Conservation (phyloP, 2,329 filamentous ascomycete species). For the Sclerotinia sclerotiorum region DNA sequence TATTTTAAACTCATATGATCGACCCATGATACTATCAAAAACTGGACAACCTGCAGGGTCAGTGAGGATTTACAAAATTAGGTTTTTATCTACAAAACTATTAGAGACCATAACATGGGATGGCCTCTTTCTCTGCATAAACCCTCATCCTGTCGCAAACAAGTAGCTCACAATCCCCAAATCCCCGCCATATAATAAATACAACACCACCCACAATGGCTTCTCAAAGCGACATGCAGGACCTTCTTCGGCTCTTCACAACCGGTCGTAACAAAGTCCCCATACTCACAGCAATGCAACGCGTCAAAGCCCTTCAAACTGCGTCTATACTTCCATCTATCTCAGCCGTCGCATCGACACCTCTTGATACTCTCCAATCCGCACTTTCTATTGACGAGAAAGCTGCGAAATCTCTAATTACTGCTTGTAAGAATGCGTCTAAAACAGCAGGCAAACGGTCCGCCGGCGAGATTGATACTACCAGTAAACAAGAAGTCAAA, state of each 20-base stretch:
- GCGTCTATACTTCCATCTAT: constrained; percentile 48
- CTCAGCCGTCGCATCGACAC: constrained; percentile 34
- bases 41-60: background rate
- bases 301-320: constrained; percentile 57
- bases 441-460: constrained; percentile 34
- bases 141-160: background rate
- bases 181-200: background rate
- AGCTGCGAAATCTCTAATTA: constrained; percentile 37
- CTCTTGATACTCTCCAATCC: constrained; percentile 31
- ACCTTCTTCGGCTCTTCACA: constrained; percentile 60
- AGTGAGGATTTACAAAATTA: background rate
- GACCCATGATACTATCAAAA: background rate
- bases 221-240: constrained; percentile 52
- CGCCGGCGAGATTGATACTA: constrained; percentile 27
- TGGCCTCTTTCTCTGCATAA: background rate
- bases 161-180: constrained; percentile 1
- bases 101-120: background rate
- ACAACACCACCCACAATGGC: background rate
- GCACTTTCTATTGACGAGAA: constrained; percentile 38
- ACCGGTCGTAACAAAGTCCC: constrained; percentile 53
- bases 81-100: background rate
- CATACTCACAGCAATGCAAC: constrained; percentile 59
- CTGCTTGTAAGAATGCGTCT: constrained; percentile 36
- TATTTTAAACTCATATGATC: too few species aligned
- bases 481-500: constrained; percentile 29